These are phyloP conservation scores for Paramecium caudatum DNA, from an alignment of 73 alveolate genomes.

Conservation along the genomic window DNA sequence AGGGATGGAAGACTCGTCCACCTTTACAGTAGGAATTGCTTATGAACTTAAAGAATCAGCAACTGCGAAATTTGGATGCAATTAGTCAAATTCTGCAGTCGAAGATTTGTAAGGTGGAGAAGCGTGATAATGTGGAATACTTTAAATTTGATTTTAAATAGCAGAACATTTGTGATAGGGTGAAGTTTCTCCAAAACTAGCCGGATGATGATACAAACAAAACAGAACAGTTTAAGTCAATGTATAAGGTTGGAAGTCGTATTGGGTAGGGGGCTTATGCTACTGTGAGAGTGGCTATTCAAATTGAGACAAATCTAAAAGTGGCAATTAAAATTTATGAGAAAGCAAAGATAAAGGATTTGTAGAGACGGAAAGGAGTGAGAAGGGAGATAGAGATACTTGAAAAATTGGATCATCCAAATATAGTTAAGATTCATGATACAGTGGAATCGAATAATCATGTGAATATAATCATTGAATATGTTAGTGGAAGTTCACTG, in stretches of 20 bases:
- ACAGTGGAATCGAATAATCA: constrained; percentile 88
- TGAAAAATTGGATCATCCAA: constrained; percentile 85
- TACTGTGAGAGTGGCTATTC: constrained; percentile 74
- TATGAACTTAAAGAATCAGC: constrained; percentile 8
- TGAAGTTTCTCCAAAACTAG: constrained; percentile 24
- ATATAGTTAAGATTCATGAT: constrained; percentile 90
- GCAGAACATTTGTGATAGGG: constrained; percentile 40
- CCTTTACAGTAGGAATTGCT: constrained; percentile 2
- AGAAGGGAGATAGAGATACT: constrained; percentile 92
- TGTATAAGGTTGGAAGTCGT: constrained; percentile 72
- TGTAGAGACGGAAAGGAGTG: constrained; percentile 88
- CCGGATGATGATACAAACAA: constrained; percentile 64
- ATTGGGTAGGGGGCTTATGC: constrained; percentile 81
- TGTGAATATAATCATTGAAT: constrained; percentile 90
- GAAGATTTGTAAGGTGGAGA: constrained; percentile 59
- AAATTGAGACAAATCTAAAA: constrained; percentile 39
- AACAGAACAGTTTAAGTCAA: constrained; percentile 64
- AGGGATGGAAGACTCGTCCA: not conserved
- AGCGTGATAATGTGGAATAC: constrained; percentile 30
- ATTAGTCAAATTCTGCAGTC: constrained; percentile 22
- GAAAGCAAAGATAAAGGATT: constrained; percentile 90
- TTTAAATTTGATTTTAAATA: constrained; percentile 52
- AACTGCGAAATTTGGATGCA: not conserved
- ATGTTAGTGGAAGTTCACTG: constrained; percentile 92
- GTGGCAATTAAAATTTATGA: constrained; percentile 89